Percentiles rank a stretch among this genome's conserved stretches.
Conservation (phyloP, 2,329 filamentous ascomycete species). For the Chaetothyriales sp. region DNA sequence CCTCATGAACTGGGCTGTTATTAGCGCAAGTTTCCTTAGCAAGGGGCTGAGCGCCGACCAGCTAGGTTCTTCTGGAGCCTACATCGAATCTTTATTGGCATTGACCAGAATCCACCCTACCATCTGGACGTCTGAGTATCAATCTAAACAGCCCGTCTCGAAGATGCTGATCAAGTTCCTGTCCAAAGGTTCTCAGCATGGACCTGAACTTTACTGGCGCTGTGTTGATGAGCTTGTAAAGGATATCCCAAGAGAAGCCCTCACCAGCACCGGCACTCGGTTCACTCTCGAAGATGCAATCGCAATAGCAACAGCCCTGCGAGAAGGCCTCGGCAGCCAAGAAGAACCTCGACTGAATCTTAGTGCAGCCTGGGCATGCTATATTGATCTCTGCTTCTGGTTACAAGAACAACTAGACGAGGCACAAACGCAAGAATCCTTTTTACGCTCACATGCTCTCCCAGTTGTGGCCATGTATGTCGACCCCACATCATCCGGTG, state of each 20-base stretch:
- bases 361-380: slow-evolving; percentile 58
- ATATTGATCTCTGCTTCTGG: slow-evolving; percentile 50
- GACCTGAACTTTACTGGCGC: slow-evolving; percentile 58
- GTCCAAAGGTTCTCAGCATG: slow-evolving; percentile 72
- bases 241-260: slow-evolving; percentile 36
- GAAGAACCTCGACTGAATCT: slow-evolving; percentile 60
- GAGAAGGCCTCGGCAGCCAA: slow-evolving; percentile 55
- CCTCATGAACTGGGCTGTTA: slow-evolving; percentile 47
- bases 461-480: slow-evolving; percentile 44
- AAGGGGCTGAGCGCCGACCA: slow-evolving; percentile 64
- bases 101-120: slow-evolving; percentile 53
- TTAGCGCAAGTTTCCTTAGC: slow-evolving; percentile 57
- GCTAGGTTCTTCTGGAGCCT: slow-evolving; percentile 57
- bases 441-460: slow-evolving; percentile 36
- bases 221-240: slow-evolving; percentile 50
- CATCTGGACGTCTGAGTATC: slow-evolving; percentile 59
- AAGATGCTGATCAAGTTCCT: slow-evolving; percentile 58
- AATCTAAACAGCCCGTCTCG: slow-evolving; percentile 41
- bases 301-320: slow-evolving; percentile 53
- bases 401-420: slow-evolving; percentile 37
- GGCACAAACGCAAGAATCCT: slow-evolving; percentile 32
- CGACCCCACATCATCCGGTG: slow-evolving; percentile 30
- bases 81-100: slow-evolving; percentile 51
- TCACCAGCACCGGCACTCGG: slow-evolving; percentile 10
- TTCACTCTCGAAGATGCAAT: slow-evolving; percentile 37